Conservation (phyloP, 2,329 filamentous ascomycete genomes). For the Colletotrichum sp. region DNA sequence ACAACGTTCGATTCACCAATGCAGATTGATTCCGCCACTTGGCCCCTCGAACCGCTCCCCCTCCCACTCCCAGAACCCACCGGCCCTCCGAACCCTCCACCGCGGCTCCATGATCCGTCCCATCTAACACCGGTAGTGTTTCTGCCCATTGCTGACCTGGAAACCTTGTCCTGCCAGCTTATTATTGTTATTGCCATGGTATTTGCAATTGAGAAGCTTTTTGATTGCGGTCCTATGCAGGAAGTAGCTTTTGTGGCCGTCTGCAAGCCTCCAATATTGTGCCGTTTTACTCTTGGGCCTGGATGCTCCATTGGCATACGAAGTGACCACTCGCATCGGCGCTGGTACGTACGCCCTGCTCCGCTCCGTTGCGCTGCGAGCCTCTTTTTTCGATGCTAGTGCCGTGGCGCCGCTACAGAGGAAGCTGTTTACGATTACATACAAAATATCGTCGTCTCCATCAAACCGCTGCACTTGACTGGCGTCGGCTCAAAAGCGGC, state of each 20-base stretch:
- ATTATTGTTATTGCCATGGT: neutral
- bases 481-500: neutral
- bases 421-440: neutral
- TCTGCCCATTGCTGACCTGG: neutral
- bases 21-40: neutral
- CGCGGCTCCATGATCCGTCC: neutral
- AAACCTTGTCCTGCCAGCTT: neutral
- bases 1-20: neutral
- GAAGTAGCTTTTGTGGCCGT: neutral
- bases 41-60: neutral
- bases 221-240: neutral
- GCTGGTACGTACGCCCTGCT: neutral
- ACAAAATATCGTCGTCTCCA: conserved; percentile 12
- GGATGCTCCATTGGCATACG: neutral
- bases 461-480: neutral
- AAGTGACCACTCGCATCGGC: neutral
- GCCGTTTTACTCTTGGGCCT: neutral
- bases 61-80: neutral
- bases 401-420: neutral
- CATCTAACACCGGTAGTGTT: neutral
- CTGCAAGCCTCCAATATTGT: neutral
- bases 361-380: neutral
- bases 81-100: neutral
- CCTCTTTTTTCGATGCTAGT: conserved; percentile 3
- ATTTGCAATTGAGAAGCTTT: neutral